Evolutionary conservation across 495 filamentous ascomycete genomes (phyloP), one percentile per base, ranked within the genome.

Genomic region (Aspergillus ostianus): DNA sequence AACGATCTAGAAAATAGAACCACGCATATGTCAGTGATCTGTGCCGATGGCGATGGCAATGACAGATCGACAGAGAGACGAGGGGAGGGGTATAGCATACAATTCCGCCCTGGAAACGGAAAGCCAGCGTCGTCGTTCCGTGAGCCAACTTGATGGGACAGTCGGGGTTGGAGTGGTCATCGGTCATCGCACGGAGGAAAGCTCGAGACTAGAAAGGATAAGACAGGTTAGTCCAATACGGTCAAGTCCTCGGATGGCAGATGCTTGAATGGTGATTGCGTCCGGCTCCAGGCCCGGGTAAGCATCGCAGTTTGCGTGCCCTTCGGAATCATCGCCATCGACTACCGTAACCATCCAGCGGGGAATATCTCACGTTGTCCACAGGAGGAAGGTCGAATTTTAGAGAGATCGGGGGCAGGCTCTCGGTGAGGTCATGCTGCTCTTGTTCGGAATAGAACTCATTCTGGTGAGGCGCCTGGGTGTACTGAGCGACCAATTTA

Each of bases 131-230:
- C 59, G 94, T 98, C 50, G 94, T 98, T 72, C 94, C 94, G 84
- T 98, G 95, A 47, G 95, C 95, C 70, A 98, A 89, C 84, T 98
- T 98, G 81, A 98, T 98, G 48, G 94, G 94, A 74, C 91, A 96
- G 74, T 87, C 85, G 54, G 95, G 93, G 79, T 98, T 98, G 62
- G 92, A 86, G 76, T 92, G 85, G 85, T 98, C 94, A 77, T 98
- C 94, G 63, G 94, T 97, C 77, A 90, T 91, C 53, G 95, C 90
- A 72, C 94, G 93, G 69, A 98, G 92, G 86, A 93, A 98, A 58
- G 92, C 85, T 41, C 91, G 87, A 54, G 87, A 87, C 90, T 95
- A 57, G 18, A 55, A 19, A 50, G n/a, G 32, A 41, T 29, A 26
- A 9, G 20, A 47, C 18, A 26, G 30, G 55, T 48, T n/a, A 51